Conservation (phyloP, 2,329 filamentous ascomycete species). For the Falciphora oryzae region DNA sequence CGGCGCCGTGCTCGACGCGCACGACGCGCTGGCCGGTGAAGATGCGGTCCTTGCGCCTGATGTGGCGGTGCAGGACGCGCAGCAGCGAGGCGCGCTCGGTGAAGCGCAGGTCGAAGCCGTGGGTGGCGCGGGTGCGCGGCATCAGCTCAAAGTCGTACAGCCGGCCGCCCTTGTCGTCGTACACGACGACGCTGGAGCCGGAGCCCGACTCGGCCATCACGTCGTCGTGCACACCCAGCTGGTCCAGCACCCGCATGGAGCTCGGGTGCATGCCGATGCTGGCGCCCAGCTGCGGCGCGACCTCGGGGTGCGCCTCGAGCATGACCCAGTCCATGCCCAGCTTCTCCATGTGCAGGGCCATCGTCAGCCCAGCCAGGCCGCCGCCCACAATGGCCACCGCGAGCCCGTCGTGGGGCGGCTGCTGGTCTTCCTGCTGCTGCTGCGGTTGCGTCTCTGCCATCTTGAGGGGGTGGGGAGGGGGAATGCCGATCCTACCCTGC, state of each 20-base stretch:
- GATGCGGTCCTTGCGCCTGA: conserved; percentile 29
- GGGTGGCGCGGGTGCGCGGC: conserved; percentile 12
- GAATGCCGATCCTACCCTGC: no score
- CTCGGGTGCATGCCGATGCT: conserved; percentile 9
- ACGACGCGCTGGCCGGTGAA: conserved; percentile 23
- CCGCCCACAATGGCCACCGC: conserved; percentile 44
- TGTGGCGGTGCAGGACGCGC: conserved; percentile 26
- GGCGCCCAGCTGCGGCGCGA: conserved; percentile 8
- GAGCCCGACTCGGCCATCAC: background rate
- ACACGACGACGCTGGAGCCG: background rate
- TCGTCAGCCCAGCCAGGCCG: conserved; percentile 39
- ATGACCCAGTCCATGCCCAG: conserved; percentile 41
- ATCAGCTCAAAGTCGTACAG: conserved; percentile 6
- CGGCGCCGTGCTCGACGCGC: conserved; percentile 18
- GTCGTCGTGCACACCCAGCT: background rate
- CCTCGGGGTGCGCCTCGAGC: conserved; percentile 29
- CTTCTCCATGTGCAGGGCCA: conserved; percentile 39
- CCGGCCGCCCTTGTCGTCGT: background rate
- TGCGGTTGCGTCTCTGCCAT: no score
- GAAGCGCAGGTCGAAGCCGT: conserved; percentile 28
- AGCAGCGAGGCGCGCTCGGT: conserved; percentile 25
- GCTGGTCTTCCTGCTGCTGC: no score
- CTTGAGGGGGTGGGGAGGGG: no score
- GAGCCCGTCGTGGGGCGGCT: conserved; percentile 16
- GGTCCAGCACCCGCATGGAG: conserved; percentile 6